Percentiles rank a stretch among this genome's conserved stretches.
Conservation (phyloP, 1,139 yeast genomes). For the Entelexis paramagnoliae region DNA sequence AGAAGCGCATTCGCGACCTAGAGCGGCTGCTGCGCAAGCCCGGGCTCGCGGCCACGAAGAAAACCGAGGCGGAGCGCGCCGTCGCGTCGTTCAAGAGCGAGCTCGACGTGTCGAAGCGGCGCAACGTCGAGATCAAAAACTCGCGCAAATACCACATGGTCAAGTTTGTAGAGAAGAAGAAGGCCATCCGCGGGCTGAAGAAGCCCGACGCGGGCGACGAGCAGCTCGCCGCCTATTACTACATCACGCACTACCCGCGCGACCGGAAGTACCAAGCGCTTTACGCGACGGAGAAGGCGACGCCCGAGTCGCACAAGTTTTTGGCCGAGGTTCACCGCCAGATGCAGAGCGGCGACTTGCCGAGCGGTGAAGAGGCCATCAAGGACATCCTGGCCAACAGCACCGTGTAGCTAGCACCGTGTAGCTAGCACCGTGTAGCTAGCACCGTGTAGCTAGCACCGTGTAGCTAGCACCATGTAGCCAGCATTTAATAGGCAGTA, state of each 20-base stretch:
- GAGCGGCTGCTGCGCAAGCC: constrained; percentile 47
- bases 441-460: no score
- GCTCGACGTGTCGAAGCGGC: constrained; percentile 44
- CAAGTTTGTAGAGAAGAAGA: constrained; percentile 80
- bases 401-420: not conserved
- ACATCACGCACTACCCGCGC: constrained; percentile 68
- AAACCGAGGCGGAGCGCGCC: constrained; percentile 78
- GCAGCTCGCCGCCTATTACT: constrained; percentile 49
- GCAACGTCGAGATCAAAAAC: constrained; percentile 45
- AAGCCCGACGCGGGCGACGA: constrained; percentile 46
- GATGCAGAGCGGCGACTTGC: constrained; percentile 17
- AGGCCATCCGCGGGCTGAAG: constrained; percentile 67
- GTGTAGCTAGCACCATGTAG: no score
- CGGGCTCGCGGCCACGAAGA: constrained; percentile 59
- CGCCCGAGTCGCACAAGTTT: constrained; percentile 19
- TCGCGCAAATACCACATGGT: constrained; percentile 90
- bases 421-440: no score
- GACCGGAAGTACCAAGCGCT: constrained; percentile 72
- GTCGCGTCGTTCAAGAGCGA: constrained; percentile 62
- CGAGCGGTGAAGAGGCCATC: constrained; percentile 15
- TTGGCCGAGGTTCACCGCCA: constrained; percentile 9
- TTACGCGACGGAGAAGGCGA: constrained; percentile 33
- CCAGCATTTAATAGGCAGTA: no score
- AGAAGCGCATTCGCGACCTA: constrained; percentile 79
- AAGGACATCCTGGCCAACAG: not conserved